Conservation (phyloP, 345 rosid genomes). For the Lumnitzera racemosa region DNA sequence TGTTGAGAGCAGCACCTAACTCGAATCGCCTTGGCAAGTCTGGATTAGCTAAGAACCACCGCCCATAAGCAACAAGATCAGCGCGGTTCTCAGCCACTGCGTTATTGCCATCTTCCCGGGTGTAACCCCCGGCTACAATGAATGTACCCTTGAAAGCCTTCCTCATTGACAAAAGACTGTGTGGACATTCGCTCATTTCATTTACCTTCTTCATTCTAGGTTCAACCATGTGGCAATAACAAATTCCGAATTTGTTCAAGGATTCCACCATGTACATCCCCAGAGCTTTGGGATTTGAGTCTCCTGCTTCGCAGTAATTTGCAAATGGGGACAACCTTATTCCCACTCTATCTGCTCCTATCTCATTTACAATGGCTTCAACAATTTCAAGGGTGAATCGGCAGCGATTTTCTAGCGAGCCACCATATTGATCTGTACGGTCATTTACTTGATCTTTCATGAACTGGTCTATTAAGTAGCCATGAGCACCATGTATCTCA, state of each 20-base stretch:
- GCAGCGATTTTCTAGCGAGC: slow-evolving; percentile 60
- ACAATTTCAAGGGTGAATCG: slow-evolving; percentile 56
- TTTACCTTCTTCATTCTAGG: slow-evolving; percentile 38
- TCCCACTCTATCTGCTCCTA: slow-evolving; percentile 69
- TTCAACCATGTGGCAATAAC: slow-evolving; percentile 69
- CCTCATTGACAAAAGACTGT: slow-evolving; percentile 48
- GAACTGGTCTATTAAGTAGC: slow-evolving; percentile 62
- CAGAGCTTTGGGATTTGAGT: slow-evolving; percentile 53
- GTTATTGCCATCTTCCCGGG: slow-evolving; percentile 37
- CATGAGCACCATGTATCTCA: slow-evolving; percentile 79
- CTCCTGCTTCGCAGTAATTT: slow-evolving; percentile 38
- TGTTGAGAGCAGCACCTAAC: slow-evolving; percentile 46
- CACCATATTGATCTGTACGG: slow-evolving; percentile 61
- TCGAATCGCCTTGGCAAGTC: slow-evolving; percentile 63
- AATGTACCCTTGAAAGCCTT: slow-evolving; percentile 62
- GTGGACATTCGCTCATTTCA: slow-evolving; percentile 19
- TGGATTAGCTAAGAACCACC: slow-evolving; percentile 58
- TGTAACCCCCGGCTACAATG: slow-evolving; percentile 54
- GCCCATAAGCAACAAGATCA: slow-evolving; percentile 58
- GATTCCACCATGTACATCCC: slow-evolving; percentile 56
- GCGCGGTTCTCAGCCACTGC: slow-evolving; percentile 36
- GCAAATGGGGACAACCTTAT: slow-evolving; percentile 62
- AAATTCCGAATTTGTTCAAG: slow-evolving; percentile 43
- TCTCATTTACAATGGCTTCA: slow-evolving; percentile 53
- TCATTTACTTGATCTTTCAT: slow-evolving; percentile 71